Percentiles rank a stretch among this genome's conserved stretches.
Evolutionary conservation across 139 green algal species (phyloP).

Genomic region (Chlorella sp.): DNA sequence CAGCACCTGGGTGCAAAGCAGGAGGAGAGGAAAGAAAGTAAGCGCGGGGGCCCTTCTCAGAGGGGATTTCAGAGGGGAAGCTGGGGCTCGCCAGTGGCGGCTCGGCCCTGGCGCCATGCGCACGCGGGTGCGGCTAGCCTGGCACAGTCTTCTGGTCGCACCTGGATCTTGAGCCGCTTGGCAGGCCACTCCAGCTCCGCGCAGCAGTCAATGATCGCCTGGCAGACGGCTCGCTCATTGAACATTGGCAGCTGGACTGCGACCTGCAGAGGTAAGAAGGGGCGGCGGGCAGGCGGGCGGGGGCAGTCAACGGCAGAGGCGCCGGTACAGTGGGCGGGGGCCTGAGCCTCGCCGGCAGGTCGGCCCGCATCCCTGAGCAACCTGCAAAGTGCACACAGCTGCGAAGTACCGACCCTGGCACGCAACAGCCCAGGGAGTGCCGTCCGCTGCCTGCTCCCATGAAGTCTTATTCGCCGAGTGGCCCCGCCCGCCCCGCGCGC

Average conservation of each 20-base stretch:
- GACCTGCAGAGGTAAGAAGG: conserved; percentile 56
- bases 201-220: conserved; percentile 79
- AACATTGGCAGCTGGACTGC: conserved; percentile 96
- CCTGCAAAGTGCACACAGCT: no score
- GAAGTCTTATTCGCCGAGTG: no score
- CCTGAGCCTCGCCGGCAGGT: no score
- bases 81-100: background rate
- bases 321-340: no score
- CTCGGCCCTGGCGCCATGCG: background rate
- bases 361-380: no score
- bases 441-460: no score
- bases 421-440: no score
- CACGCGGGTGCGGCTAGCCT: background rate
- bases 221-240: conserved; percentile 86
- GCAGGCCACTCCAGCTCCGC: conserved; percentile 79
- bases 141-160: background rate
- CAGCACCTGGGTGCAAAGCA: conserved; percentile 58
- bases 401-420: no score
- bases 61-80: no score
- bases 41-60: no score
- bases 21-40: no score
- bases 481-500: background rate
- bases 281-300: background rate
- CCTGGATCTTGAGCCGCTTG: conserved; percentile 67
- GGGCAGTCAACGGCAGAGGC: no score